Evolutionary conservation across 1,284 basidiomycete species (phyloP).

Genomic region (Lentinula novae-zelandiae): DNA sequence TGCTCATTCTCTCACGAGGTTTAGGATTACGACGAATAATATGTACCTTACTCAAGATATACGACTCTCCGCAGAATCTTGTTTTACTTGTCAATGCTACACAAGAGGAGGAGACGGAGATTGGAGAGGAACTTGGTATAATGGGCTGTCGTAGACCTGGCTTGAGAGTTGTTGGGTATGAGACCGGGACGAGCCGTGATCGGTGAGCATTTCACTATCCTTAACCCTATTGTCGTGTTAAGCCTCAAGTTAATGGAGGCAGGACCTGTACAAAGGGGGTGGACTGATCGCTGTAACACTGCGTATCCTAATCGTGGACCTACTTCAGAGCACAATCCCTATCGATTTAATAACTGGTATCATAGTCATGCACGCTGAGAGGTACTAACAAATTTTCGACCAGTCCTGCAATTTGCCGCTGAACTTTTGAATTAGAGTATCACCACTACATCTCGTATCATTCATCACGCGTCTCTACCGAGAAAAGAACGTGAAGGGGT

Average conservation of each 20-base stretch:
- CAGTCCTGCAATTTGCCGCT: background rate
- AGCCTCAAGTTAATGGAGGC: slow-evolving; percentile 42
- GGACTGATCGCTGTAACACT: slow-evolving; percentile 93
- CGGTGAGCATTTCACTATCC: slow-evolving; percentile 46
- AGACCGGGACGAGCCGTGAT: slow-evolving; percentile 72
- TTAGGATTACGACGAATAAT: slow-evolving; percentile 80
- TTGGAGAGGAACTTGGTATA: slow-evolving; percentile 90
- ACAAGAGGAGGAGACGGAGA: slow-evolving; percentile 84
- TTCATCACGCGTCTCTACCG: slow-evolving; percentile 90
- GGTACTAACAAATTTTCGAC: slow-evolving; percentile 39
- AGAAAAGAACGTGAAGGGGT: slow-evolving; percentile 84
- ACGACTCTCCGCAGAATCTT: slow-evolving; percentile 83
- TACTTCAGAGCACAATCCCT: slow-evolving; percentile 87
- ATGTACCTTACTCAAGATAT: slow-evolving; percentile 87
- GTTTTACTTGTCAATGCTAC: slow-evolving; percentile 88
- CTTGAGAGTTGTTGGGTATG: slow-evolving; percentile 80
- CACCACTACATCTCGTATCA: slow-evolving; percentile 80
- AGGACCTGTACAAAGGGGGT: slow-evolving; percentile 82
- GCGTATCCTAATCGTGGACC: slow-evolving; percentile 92
- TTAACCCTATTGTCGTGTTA: background rate
- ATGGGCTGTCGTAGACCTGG: slow-evolving; percentile 90
- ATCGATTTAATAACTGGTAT: slow-evolving; percentile 86
- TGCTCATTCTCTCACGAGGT: slow-evolving; percentile 84
- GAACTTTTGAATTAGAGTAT: slow-evolving; percentile 55
- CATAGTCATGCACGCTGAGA: slow-evolving; percentile 93